Evolutionary conservation across 2,329 filamentous ascomycete species (phyloP).

Genomic region (Fusarium bactridioides): DNA sequence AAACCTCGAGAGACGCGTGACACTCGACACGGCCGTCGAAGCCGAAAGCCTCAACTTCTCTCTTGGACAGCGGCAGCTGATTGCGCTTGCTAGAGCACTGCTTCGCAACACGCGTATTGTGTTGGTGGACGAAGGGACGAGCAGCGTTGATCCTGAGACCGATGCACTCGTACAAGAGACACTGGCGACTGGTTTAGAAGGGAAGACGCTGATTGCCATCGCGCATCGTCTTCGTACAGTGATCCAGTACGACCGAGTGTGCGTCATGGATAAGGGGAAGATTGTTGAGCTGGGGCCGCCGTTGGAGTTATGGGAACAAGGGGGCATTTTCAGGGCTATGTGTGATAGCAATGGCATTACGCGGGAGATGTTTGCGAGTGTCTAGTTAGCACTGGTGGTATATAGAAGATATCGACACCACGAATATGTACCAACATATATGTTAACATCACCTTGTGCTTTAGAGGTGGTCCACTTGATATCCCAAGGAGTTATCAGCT

Average conservation of each 20-base stretch:
- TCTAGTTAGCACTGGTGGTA: neutral
- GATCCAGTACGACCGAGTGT: neutral
- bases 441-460: neutral
- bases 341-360: neutral
- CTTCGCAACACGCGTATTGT: neutral
- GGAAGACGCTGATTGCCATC: neutral
- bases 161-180: neutral
- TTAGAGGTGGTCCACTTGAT: neutral
- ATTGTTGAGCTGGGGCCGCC: neutral
- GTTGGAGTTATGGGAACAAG: neutral
- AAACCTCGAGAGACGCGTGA: neutral
- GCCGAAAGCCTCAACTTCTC: neutral
- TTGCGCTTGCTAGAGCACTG: neutral
- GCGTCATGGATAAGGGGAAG: neutral
- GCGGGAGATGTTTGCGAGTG: neutral
- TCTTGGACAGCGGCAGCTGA: neutral
- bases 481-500: neutral
- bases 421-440: accelerated
- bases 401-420: accelerated
- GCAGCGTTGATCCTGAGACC: neutral
- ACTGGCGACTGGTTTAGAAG: neutral
- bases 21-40: neutral
- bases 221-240: neutral
- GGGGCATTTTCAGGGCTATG: neutral
- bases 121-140: neutral